Evolutionary conservation across 495 filamentous ascomycete genomes (phyloP).

Genomic region (Neurospora sp.): DNA sequence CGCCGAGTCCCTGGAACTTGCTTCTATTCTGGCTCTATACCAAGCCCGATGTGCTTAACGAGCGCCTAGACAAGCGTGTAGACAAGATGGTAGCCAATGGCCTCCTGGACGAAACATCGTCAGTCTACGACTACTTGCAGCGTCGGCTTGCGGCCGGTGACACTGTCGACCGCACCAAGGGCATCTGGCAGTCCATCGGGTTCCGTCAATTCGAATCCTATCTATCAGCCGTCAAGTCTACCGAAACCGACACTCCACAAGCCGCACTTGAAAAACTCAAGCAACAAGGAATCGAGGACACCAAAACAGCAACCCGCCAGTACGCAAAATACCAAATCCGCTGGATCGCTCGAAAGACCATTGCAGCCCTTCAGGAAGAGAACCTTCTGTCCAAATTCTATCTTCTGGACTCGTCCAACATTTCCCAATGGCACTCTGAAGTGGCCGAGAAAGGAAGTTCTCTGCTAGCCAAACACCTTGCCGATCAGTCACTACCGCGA

Average conservation of each 20-base stretch:
- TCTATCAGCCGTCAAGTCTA: slow-evolving; percentile 40
- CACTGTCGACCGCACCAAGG: slow-evolving; percentile 56
- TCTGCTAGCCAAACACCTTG: slow-evolving; percentile 52
- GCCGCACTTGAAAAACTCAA: slow-evolving; percentile 29
- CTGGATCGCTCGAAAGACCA: slow-evolving; percentile 79
- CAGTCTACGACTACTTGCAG: slow-evolving; percentile 46
- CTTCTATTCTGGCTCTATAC: slow-evolving; percentile 87
- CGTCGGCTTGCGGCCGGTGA: slow-evolving; percentile 37
- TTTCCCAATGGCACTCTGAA: slow-evolving; percentile 40
- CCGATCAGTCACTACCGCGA: slow-evolving; percentile 41
- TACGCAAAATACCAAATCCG: slow-evolving; percentile 75
- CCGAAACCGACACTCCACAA: background rate
- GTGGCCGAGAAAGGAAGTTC: slow-evolving; percentile 56
- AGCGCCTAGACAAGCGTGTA: slow-evolving; percentile 65
- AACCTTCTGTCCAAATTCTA: slow-evolving; percentile 49
- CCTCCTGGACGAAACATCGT: slow-evolving; percentile 54
- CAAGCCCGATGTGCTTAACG: slow-evolving; percentile 50
- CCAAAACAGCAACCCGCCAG: slow-evolving; percentile 71
- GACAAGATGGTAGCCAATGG: slow-evolving; percentile 73
- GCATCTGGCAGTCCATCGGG: slow-evolving; percentile 94
- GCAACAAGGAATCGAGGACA: slow-evolving; percentile 35
- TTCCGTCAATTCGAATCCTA: slow-evolving; percentile 82
- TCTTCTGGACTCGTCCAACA: slow-evolving; percentile 63
- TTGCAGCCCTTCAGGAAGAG: slow-evolving; percentile 48
- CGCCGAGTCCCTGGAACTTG: slow-evolving; percentile 44